Percentiles rank a stretch among this genome's conserved stretches.
These are phyloP conservation scores for Diaporthe citriasiana DNA, from an alignment of 2,329 filamentous ascomycete species.

Conservation along the genomic window DNA sequence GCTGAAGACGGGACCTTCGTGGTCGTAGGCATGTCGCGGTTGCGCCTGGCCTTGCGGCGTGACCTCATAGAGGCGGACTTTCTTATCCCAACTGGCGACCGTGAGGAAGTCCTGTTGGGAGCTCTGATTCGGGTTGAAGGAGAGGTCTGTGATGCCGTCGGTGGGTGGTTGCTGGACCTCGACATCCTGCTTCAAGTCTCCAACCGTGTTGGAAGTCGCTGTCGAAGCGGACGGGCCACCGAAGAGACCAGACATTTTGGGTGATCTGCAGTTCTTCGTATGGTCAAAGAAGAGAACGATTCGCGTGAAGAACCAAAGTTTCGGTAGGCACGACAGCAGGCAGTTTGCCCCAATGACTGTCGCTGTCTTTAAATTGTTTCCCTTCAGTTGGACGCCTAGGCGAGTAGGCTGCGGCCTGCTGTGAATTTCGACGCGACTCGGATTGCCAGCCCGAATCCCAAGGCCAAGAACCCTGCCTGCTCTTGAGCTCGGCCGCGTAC, in stretches of 20 bases:
- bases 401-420: constrained; percentile 30
- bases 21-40: constrained; percentile 88
- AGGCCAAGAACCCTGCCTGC: constrained; percentile 30
- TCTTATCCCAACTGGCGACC: constrained; percentile 96
- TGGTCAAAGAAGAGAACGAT: not conserved
- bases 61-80: constrained; percentile 97
- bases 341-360: not conserved
- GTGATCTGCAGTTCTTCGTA: constrained; percentile 3
- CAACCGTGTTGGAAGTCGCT: constrained; percentile 77
- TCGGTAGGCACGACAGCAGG: not conserved
- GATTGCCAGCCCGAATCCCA: constrained; percentile 22
- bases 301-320: not conserved
- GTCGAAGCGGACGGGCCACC: constrained; percentile 65
- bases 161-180: constrained; percentile 82
- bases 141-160: constrained; percentile 89
- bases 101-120: constrained; percentile 82
- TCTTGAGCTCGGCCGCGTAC: constrained; percentile 14
- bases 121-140: constrained; percentile 71
- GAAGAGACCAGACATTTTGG: constrained; percentile 75
- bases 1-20: constrained; percentile 86
- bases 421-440: constrained; percentile 36
- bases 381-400: constrained; percentile 15
- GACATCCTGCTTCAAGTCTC: constrained; percentile 92
- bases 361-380: constrained; percentile 3
- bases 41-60: constrained; percentile 81